These are phyloP conservation scores for Rhodomyrtus psidioides DNA, from an alignment of 441 rosid genomes.

Conservation along the genomic window DNA sequence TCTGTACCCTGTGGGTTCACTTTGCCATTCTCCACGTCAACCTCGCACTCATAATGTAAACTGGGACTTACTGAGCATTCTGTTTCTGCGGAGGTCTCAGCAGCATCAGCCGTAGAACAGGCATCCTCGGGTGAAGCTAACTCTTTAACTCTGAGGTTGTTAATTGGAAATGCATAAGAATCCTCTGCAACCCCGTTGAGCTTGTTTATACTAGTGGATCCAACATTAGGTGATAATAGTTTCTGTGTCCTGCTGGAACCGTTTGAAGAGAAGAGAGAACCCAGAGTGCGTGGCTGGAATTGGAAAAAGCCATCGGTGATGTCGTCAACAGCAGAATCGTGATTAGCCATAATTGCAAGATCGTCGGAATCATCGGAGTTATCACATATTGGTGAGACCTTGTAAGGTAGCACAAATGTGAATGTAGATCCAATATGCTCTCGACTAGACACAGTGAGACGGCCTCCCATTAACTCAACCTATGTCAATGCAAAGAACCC, in stretches of 20 bases:
- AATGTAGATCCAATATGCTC: constrained; percentile 79
- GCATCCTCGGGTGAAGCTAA: constrained; percentile 36
- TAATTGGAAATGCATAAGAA: constrained; percentile 22
- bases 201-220: constrained; percentile 22
- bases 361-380: constrained; percentile 68
- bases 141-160: constrained; percentile 31
- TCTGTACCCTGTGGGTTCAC: constrained; percentile 16
- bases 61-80: constrained; percentile 36
- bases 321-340: constrained; percentile 48
- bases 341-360: constrained; percentile 55
- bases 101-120: constrained; percentile 36
- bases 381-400: constrained; percentile 45
- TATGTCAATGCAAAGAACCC: constrained; percentile 17
- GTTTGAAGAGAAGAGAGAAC: constrained; percentile 62
- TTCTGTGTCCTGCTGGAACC: constrained; percentile 42
- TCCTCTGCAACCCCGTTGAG: constrained; percentile 30
- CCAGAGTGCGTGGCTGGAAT: constrained; percentile 63
- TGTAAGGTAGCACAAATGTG: constrained; percentile 82
- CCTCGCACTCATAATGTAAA: constrained; percentile 17
- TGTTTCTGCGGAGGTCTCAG: constrained; percentile 33
- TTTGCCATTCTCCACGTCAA: constrained; percentile 17
- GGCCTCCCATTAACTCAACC: constrained; percentile 97
- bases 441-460: constrained; percentile 71
- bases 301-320: constrained; percentile 63
- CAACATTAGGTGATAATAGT: constrained; percentile 26